Percentiles rank a stretch among this genome's conserved stretches.
These are phyloP conservation scores for Mycena epipterygia DNA, from an alignment of 768 basidiomycete species.

Conservation along the genomic window DNA sequence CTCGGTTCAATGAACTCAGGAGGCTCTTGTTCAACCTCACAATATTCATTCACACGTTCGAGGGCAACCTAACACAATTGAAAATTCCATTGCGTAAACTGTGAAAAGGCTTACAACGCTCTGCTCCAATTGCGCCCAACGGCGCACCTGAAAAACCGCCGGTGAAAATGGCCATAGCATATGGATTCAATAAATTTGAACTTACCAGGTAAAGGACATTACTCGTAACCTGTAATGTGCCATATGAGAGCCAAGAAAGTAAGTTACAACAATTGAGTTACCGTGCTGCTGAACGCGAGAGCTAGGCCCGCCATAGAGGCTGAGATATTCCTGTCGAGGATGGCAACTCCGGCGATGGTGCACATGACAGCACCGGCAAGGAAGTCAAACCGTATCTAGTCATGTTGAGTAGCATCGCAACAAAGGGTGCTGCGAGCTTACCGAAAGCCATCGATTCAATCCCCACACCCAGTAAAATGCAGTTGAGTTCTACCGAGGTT, in stretches of 20 bases:
- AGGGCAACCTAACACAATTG: conserved; percentile 71
- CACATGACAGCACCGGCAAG: conserved; percentile 80
- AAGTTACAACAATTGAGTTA: conserved; percentile 41
- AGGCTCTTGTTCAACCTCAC: conserved; percentile 80
- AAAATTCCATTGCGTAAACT: neutral
- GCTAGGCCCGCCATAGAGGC: conserved; percentile 91
- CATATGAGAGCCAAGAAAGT: neutral
- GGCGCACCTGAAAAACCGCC: conserved; percentile 61
- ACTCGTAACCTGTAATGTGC: conserved; percentile 49
- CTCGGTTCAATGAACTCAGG: conserved; percentile 89
- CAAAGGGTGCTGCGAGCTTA: conserved; percentile 55
- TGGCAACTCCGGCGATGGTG: conserved; percentile 72
- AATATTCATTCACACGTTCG: conserved; percentile 93
- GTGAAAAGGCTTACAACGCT: conserved; percentile 74
- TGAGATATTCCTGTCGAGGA: conserved; percentile 78
- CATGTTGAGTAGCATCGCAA: conserved; percentile 51
- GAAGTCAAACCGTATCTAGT: conserved; percentile 77
- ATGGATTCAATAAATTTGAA: conserved; percentile 3
- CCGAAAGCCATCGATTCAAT: conserved; percentile 92
- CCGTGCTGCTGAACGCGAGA: conserved; percentile 83
- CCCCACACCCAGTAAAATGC: conserved; percentile 94
- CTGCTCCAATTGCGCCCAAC: conserved; percentile 90
- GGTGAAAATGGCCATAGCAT: neutral
- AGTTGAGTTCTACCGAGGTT: conserved; percentile 5
- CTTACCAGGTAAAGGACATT: conserved; percentile 77